phyloP scores from a whole-genome alignment of 1,284 basidiomycete genomes.

The Naganishia sp. region DNA sequence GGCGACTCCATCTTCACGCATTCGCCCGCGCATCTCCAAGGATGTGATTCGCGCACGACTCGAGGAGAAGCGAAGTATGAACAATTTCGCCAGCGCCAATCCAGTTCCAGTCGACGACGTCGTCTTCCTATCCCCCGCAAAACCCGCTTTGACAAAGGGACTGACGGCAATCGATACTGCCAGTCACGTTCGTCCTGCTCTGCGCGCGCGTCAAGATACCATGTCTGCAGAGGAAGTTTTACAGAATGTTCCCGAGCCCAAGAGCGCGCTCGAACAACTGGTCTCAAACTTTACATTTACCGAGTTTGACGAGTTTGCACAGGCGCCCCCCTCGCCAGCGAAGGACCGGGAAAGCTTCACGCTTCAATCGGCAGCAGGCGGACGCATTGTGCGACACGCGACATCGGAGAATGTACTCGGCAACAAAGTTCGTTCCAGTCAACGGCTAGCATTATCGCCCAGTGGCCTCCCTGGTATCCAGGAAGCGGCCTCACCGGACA shows the following conservation, averaged over 20 bases:
- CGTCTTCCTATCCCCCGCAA: conserved; percentile 17
- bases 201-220: conserved; percentile 40
- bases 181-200: conserved; percentile 34
- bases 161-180: neutral
- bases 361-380: conserved; percentile 4
- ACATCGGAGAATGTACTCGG: conserved; percentile 29
- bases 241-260: conserved; percentile 37
- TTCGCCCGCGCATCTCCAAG: conserved; percentile 53
- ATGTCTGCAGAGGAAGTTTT: conserved; percentile 44
- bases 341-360: conserved; percentile 16
- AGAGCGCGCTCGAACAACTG: conserved; percentile 48
- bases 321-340: conserved; percentile 5
- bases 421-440: conserved; percentile 27
- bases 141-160: neutral
- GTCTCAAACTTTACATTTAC: conserved; percentile 37
- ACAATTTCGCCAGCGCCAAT: conserved; percentile 10
- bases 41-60: conserved; percentile 52
- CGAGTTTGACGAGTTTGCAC: conserved; percentile 15
- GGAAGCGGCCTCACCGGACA: conserved; percentile 19
- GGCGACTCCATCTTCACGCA: conserved; percentile 36
- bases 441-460: conserved; percentile 13
- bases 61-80: conserved; percentile 39
- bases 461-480: conserved; percentile 14
- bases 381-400: conserved; percentile 23
- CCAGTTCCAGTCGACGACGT: conserved; percentile 2